Base-by-base conservation (phyloP, 345 rosid species). In the Garcia nutans region DNA sequence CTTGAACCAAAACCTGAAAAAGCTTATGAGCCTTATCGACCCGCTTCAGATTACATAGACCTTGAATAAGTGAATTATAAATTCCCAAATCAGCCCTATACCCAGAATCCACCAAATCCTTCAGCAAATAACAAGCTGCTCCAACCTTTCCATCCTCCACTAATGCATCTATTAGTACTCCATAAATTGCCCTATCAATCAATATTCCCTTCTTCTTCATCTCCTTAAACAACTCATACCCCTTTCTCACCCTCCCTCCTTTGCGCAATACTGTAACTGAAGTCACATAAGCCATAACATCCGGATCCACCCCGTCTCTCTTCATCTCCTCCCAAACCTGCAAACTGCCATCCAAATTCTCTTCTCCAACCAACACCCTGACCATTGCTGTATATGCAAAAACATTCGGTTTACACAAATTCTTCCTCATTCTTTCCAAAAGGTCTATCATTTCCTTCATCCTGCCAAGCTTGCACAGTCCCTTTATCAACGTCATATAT, bases 331-430 rank as follows among this genome's bases (percentile, higher is more conserved):
- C 89, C 99, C 99, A 95, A 65, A 95, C 91, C 77, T 60, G 77
- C 84, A 89, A 78, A 79, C 93, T 78, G 3, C 89, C 98, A 70
- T 93, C 96, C 81, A 91, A 79, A 71, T 91, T 87, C 73, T 90
- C 94, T 70, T 78, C 86, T 0, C 84, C 83, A 81, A 86, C 87
- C 86, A 95, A 74, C n/a, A 85, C 76, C 79, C 77, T 87, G 52
- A 91, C 60, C 92, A 93, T 90, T 1, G 99, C 92, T 0, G 99
- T 93, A 57, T 88, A 93, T 0, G 97, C 99, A 83, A 93, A 95
- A 44, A 95, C 90, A 80, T 95, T 97, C 0, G 98, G 97, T 55
- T 88, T 90, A 79, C 97, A 91, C 79, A 86, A 47, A 80, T 84
- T 79, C 6, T 74, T 80, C 68, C 96, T 87, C 99, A 95, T 95